Evolutionary conservation across 305 asterid species (phyloP).

Genomic region (Fraxinus sp.): DNA sequence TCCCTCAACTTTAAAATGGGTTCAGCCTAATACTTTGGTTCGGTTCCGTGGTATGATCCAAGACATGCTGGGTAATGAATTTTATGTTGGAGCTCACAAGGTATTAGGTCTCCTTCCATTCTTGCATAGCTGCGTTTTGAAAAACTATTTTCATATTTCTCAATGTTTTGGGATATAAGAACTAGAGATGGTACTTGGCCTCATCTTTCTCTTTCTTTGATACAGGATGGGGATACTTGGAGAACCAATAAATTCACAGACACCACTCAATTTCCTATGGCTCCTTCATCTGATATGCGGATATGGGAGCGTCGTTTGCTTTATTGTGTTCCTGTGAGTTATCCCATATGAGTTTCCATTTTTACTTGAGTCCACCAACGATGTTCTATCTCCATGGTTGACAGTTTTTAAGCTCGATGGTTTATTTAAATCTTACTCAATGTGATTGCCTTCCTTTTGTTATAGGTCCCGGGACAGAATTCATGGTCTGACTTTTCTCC

Average conservation of each 20-base stretch:
- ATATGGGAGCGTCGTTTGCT: slow-evolving; percentile 89
- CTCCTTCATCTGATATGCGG: slow-evolving; percentile 51
- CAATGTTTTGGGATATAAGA: not conserved
- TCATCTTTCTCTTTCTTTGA: slow-evolving; percentile 3
- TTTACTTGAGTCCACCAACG: not conserved
- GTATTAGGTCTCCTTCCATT: slow-evolving; percentile 32
- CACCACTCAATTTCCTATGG: slow-evolving; percentile 50
- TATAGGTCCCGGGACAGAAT: slow-evolving; percentile 85
- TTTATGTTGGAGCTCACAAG: slow-evolving; percentile 86
- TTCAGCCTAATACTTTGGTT: slow-evolving; percentile 75
- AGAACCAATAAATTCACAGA: slow-evolving; percentile 83
- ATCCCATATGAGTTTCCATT: not conserved
- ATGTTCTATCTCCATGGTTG: slow-evolving; percentile 3
- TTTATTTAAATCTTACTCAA: not conserved
- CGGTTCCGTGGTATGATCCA: slow-evolving; percentile 91
- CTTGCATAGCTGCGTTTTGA: slow-evolving; percentile 1
- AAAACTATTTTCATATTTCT: not conserved
- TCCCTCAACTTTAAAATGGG: slow-evolving; percentile 52
- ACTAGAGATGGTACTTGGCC: not conserved
- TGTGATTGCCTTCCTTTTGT: slow-evolving; percentile 22
- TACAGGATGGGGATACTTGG: slow-evolving; percentile 76
- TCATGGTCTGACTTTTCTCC: slow-evolving; percentile 63
- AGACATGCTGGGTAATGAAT: slow-evolving; percentile 87
- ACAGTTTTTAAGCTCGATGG: not conserved
- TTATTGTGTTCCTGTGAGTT: slow-evolving; percentile 78